phyloP scores from a whole-genome alignment of 2,329 filamentous ascomycete genomes.

The Aspergillus hiratsukae region DNA sequence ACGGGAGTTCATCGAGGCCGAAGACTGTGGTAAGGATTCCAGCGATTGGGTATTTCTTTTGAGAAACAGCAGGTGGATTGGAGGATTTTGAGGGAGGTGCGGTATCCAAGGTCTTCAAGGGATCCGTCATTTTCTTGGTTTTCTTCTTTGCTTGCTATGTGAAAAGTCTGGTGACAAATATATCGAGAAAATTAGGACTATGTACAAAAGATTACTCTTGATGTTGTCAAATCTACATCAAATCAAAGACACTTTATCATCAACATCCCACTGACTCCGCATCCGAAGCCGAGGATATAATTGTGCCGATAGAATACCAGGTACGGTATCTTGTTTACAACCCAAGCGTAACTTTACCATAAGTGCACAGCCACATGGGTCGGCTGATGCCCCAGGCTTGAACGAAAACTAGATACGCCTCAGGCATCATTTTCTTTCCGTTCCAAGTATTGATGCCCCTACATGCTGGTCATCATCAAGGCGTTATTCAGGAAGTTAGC shows the following conservation, averaged over 20 bases:
- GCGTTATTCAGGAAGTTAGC: background rate
- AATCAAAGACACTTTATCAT: background rate
- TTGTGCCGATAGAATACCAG: background rate
- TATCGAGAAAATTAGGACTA: too few relatives aligned
- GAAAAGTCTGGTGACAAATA: too few relatives aligned
- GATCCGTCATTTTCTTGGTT: constrained; percentile 27
- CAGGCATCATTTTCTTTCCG: too few relatives aligned
- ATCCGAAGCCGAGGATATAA: background rate
- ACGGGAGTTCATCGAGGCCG: constrained; percentile 70
- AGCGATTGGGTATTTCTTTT: constrained; percentile 64
- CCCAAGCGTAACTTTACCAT: background rate
- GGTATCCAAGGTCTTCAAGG: constrained; percentile 30
- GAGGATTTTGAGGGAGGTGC: constrained; percentile 18
- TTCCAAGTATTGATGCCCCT: too few relatives aligned
- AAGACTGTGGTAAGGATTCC: constrained; percentile 77
- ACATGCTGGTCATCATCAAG: too few relatives aligned
- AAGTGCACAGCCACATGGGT: too few relatives aligned
- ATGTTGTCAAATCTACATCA: too few relatives aligned
- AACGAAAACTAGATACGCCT: too few relatives aligned
- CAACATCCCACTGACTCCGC: background rate
- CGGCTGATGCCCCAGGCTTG: background rate
- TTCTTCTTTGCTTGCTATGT: background rate
- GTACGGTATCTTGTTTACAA: background rate
- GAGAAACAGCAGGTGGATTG: constrained; percentile 50
- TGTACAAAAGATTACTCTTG: too few relatives aligned